Base-by-base conservation (phyloP, 2,329 filamentous ascomycete species). In the Ascosphaera pollenicola region DNA sequence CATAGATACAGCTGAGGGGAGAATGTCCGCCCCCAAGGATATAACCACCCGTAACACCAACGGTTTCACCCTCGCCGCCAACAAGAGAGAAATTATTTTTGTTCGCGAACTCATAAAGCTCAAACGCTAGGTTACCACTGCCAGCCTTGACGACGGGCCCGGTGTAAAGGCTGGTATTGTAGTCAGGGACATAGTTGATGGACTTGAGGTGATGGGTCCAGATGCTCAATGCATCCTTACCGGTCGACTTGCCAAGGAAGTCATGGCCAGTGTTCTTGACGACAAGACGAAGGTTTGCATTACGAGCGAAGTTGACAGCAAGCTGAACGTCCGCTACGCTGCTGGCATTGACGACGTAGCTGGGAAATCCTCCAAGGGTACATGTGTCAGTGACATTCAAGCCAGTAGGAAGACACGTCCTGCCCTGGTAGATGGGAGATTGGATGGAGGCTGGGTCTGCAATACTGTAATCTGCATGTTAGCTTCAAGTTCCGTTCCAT, bases 61-160 rank as follows among this genome's bases (percentile, higher is more conserved):
- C 66, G 2, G 62, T 64, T 44, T 46, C 52, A 38, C 66, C 66
- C 13, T 66, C 65, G 3, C 70, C 70, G 17, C 64, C 67, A 10
- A 74, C 61, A 3, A 69, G 58, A 0, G 60, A 59, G 24, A 65
- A 56, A 0, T 63, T 64, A 19, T 61, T 50, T 13, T 58, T 51
- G 10, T 64, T 48, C 2, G 66, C 68, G 31, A 59, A 61, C 21
- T 60, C 59, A 46, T 72, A 72, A 1, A 69, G 51, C 43, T 73
- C 68, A 28, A 54, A 58, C 2, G 62, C 65, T 41, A 69, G 59
- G 7, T 73, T 62, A 39, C 69, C 70, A 8, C 67, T 60, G 2
- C 66, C 69, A 15, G 70, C 54, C 49, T 68, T 72, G 45, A 73
- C 59, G 0, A 68, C 69, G 2, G 61, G 54, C 0, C 68, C 67